Evolutionary conservation across 2,329 filamentous ascomycete genomes (phyloP), one percentile per base, ranked within the genome.

Genomic region (Alternaria tenuissima): DNA sequence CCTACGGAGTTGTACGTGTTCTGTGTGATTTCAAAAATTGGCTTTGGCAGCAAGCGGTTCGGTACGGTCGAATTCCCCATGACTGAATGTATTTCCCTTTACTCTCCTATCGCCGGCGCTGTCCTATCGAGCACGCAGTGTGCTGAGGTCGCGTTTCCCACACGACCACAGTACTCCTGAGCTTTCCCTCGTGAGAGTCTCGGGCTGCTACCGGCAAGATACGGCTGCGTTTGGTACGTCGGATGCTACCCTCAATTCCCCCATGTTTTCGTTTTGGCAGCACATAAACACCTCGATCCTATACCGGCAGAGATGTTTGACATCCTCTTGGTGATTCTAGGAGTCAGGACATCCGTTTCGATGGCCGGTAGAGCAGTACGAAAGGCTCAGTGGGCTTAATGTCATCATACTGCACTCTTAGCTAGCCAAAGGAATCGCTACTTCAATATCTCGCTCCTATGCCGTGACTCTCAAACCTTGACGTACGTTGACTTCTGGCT

Each of bases 1-100:
- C 73, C 60, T 67, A 66, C 63, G 76, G 75, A 77, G 74, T 77
- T 78, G 72, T 73, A 69, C 75, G 73, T 73, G 71, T 78, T 67
- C 62, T 72, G 56, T 62, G 67, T 76, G 67, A 73, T 73, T 75
- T 78, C 71, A 69, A 76, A 77, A 78, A 77, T 76, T 76, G 74
- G 75, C 70, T 76, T 76, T 75, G 69, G 70, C 71, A 76, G 75
- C 76, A 72, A 78, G 76, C 76, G 75, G 76, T 65, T 75, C 73
- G 72, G 76, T 60, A 76, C 73, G 67, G 71, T 71, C 67, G 67
- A 70, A 73, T 77, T 76, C 72, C 76, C 74, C 72, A 77, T 76
- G 75, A 78, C 68, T 78, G 72, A 59, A 78, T 77, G 75, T 76
- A 70, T 76, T 77, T 76, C 70, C 70, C 72, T 73, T 73, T 72